A percentile compares a stretch with the other conserved stretches of the same genome.
Evolutionary conservation across 768 basidiomycete species (phyloP).

Genomic region (Megacollybia marginata): DNA sequence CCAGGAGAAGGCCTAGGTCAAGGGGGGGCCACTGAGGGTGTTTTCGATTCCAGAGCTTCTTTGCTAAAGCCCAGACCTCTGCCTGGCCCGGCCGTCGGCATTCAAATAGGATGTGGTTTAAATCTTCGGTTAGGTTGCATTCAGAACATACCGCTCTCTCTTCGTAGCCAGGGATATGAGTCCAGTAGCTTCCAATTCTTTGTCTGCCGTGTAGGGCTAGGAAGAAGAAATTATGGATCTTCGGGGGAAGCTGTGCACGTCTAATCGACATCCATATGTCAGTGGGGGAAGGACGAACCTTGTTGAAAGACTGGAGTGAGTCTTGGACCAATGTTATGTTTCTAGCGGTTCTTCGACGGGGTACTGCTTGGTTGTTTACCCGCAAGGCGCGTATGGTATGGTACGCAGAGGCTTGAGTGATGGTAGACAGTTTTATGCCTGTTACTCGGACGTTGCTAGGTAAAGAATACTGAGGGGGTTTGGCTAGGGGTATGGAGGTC

Average conservation of each 20-base stretch:
- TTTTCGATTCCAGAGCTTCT: conserved; percentile 10
- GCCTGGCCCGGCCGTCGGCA: conserved; percentile 15
- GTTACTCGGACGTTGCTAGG: too few species aligned
- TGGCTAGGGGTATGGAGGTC: too few species aligned
- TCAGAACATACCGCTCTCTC: conserved; percentile 12
- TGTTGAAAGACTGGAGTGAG: too few species aligned
- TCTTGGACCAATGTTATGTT: too few species aligned
- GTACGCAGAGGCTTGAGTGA: too few species aligned
- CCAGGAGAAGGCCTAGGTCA: too few species aligned
- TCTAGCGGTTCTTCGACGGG: too few species aligned
- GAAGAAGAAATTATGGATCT: neutral
- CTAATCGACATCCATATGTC: neutral
- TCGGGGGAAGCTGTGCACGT: neutral
- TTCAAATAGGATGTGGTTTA: conserved; percentile 22
- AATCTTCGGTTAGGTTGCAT: conserved; percentile 12
- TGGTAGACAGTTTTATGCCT: too few species aligned
- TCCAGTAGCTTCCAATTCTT: neutral
- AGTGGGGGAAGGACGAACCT: neutral
- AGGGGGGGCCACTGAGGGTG: neutral
- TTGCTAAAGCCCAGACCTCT: conserved; percentile 13
- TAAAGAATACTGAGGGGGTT: too few species aligned
- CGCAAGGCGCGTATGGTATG: too few species aligned
- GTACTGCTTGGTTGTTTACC: too few species aligned
- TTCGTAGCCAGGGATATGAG: conserved; percentile 1
- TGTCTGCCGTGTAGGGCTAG: neutral